A percentile compares a stretch with the other conserved stretches of the same genome.
phyloP scores from a whole-genome alignment of 805 yeast genomes.

The Ogataea pignaliae region DNA sequence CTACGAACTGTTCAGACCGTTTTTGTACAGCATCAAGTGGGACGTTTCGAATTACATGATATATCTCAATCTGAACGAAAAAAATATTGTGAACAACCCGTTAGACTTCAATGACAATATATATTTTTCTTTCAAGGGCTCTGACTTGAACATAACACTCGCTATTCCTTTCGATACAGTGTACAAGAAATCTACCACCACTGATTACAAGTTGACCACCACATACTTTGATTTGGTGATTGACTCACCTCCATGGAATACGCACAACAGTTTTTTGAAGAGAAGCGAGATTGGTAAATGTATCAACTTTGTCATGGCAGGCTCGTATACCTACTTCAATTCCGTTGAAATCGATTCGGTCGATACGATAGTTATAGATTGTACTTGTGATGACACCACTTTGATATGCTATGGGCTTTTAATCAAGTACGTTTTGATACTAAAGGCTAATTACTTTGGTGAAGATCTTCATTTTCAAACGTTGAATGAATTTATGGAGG shows the following conservation, averaged over 20 bases:
- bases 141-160: slow-evolving; percentile 41
- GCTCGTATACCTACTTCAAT: slow-evolving; percentile 60
- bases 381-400: slow-evolving; percentile 62
- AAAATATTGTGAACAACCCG: slow-evolving; percentile 85
- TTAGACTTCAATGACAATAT: slow-evolving; percentile 77
- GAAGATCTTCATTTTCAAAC: slow-evolving; percentile 80
- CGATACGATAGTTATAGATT: slow-evolving; percentile 63
- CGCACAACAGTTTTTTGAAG: slow-evolving; percentile 65
- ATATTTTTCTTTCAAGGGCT: slow-evolving; percentile 70
- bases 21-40: slow-evolving; percentile 60
- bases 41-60: slow-evolving; percentile 50
- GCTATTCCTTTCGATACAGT: slow-evolving; percentile 57
- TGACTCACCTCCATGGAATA: slow-evolving; percentile 91
- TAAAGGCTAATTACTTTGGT: slow-evolving; percentile 89
- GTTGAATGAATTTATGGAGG: slow-evolving; percentile 67
- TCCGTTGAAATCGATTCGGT: slow-evolving; percentile 60
- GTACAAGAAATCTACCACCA: slow-evolving; percentile 45
- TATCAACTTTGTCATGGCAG: slow-evolving; percentile 52
- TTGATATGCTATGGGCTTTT: slow-evolving; percentile 76
- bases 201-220: slow-evolving; percentile 49
- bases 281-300: slow-evolving; percentile 64
- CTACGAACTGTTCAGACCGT: slow-evolving; percentile 76
- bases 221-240: slow-evolving; percentile 57
- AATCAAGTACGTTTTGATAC: slow-evolving; percentile 65
- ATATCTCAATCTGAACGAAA: slow-evolving; percentile 77